Base-by-base conservation (phyloP, 1,284 basidiomycete species). In the Ganoderma leucocontextum region DNA sequence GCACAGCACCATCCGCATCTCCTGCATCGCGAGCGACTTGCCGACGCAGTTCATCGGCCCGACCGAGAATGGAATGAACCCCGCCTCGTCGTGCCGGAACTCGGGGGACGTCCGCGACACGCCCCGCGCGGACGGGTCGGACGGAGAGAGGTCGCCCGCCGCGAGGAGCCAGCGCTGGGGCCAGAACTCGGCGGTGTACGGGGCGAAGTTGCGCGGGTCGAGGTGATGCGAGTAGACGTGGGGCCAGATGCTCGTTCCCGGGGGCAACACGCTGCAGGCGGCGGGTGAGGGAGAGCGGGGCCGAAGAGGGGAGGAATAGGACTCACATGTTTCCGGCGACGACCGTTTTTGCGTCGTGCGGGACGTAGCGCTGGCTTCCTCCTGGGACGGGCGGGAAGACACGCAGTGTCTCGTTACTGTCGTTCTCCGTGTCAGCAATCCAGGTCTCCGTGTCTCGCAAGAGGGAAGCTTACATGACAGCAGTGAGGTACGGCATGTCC, bases 321-420 rank as follows among this genome's bases (percentile, higher is more conserved):
- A 42, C 59, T 15, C 39, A 65, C 59, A 61, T 49, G 25, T 55
- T 36, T 25, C 64, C 64, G 2, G 33, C 60, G 49, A 44, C 35
- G 36, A 65, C n/a, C 7, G 41, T 49, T 4, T 47, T 39, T 2
- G 49, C 39, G 36, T 42, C 59, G 2, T 15, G 59, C 12, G 67
- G 70, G 0, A 78, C 80, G n/a, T 82, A 79, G 42, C 90, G 84
- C 65, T 87, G 85, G 36, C 85, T 82, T 52, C 84, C 85, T 22
- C 83, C 84, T 6, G 84, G 82, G 12, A 89, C 80, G 12, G 89
- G 82, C 12, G 90, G 87, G 55, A 83, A 82, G 39, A 91, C 77
- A 52, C 90, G 82, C 58, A 91, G 73, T 0, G 83, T 76, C 76
- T 91, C 90, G 60, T 89, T 88, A 65, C 89, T 91, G 74, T 25